Evolutionary conservation across 1,139 yeast species (phyloP).

Genomic region (Kodamaea sp.): DNA sequence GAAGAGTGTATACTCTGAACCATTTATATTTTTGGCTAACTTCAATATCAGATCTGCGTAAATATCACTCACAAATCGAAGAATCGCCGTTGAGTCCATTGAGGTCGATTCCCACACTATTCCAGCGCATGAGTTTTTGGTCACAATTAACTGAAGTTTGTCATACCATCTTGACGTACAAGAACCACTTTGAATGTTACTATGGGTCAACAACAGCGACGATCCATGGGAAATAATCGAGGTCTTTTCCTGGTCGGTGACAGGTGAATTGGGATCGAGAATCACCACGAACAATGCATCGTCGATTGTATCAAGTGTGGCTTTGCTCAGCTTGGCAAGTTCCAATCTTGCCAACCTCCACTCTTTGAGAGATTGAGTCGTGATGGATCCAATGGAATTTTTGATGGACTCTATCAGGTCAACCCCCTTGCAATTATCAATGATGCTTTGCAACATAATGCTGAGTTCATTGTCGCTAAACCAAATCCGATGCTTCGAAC

Average conservation of each 20-base stretch:
- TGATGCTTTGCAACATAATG: conserved; percentile 48
- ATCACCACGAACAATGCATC: conserved; percentile 66
- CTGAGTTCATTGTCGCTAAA: conserved; percentile 61
- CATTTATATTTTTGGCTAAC: conserved; percentile 70
- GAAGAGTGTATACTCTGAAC: conserved; percentile 68
- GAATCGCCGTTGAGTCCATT: conserved; percentile 77
- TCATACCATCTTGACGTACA: conserved; percentile 83
- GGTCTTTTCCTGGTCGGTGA: conserved; percentile 49
- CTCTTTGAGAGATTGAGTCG: conserved; percentile 63
- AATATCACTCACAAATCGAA: conserved; percentile 72
- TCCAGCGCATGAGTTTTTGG: conserved; percentile 72
- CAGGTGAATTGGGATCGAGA: conserved; percentile 51
- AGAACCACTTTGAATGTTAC: conserved; percentile 69
- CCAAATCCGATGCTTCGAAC: conserved; percentile 31
- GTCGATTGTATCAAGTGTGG: conserved; percentile 52
- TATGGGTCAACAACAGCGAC: conserved; percentile 49
- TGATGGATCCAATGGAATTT: conserved; percentile 66
- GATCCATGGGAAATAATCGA: conserved; percentile 65
- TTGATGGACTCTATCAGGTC: conserved; percentile 45
- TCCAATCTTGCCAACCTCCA: conserved; percentile 65
- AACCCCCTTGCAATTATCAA: conserved; percentile 43
- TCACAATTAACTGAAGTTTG: conserved; percentile 67
- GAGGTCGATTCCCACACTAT: conserved; percentile 74
- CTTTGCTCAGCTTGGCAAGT: conserved; percentile 45
- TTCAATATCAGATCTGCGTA: conserved; percentile 74